Conservation (phyloP, 1,284 basidiomycete species). For the Boletus semigastroideus region DNA sequence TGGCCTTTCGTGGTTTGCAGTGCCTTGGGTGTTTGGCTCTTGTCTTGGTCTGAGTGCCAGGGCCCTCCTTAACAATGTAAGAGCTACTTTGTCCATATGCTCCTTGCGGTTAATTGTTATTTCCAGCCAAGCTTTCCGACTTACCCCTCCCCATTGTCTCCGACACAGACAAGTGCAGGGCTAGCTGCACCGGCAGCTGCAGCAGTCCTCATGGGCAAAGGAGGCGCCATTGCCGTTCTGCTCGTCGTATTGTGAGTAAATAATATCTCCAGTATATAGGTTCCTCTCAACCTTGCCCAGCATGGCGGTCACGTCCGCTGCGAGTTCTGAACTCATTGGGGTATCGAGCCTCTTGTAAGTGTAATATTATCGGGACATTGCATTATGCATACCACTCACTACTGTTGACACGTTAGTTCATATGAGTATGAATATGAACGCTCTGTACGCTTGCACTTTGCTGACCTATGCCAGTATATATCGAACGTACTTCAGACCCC, state of each 20-base stretch:
- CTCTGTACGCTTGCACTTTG: not conserved
- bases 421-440: slow-evolving; percentile 38
- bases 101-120: not conserved
- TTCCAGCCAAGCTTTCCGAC: slow-evolving; percentile 50
- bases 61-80: slow-evolving; percentile 46
- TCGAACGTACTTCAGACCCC: slow-evolving; percentile 48
- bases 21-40: slow-evolving; percentile 59
- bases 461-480: slow-evolving; percentile 36
- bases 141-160: slow-evolving; percentile 49
- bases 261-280: not conserved
- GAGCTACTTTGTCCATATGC: not conserved
- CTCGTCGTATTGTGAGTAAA: slow-evolving; percentile 51
- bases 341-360: slow-evolving; percentile 56
- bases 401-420: slow-evolving; percentile 25
- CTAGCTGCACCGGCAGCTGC: slow-evolving; percentile 55
- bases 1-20: slow-evolving; percentile 59
- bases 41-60: slow-evolving; percentile 55
- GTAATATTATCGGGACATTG: not conserved
- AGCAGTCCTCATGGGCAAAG: slow-evolving; percentile 49
- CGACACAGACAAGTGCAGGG: slow-evolving; percentile 50
- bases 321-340: slow-evolving; percentile 60
- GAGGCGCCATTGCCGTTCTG: slow-evolving; percentile 50
- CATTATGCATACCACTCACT: slow-evolving; percentile 4
- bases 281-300: slow-evolving; percentile 23
- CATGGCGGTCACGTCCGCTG: slow-evolving; percentile 60